These are phyloP conservation scores for Calamus simplicifolius DNA, from an alignment of 176 grass and related monocot species.

Conservation along the genomic window DNA sequence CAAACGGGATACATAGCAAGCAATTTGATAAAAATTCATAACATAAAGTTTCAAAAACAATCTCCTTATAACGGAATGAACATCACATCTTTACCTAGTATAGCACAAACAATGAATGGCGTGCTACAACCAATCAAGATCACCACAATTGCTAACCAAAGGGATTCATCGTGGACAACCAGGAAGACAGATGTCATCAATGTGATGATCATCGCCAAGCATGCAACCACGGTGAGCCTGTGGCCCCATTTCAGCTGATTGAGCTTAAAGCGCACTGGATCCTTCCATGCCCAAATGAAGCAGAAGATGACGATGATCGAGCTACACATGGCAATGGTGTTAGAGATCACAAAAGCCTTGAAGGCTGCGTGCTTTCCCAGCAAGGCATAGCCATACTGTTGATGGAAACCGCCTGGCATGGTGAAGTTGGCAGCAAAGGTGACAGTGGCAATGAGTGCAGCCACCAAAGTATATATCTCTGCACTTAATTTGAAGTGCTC, in stretches of 20 bases:
- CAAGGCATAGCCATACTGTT: slow-evolving; percentile 11
- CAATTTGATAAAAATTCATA: too few relatives aligned
- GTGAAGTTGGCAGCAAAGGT: slow-evolving; percentile 40
- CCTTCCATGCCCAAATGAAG: slow-evolving; percentile 30
- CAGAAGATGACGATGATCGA: slow-evolving; percentile 29
- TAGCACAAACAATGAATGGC: slow-evolving; percentile 21
- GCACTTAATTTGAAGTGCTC: slow-evolving; percentile 28
- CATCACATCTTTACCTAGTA: slow-evolving; percentile 24
- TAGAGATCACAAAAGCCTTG: slow-evolving; percentile 29
- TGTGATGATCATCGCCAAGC: slow-evolving; percentile 18
- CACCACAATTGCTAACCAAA: slow-evolving; percentile 23
- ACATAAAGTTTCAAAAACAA: too few relatives aligned
- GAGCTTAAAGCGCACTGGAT: slow-evolving; percentile 27
- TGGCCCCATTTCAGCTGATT: slow-evolving; percentile 28
- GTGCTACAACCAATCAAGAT: slow-evolving; percentile 30
- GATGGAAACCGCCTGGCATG: slow-evolving; percentile 36
- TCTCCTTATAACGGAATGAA: slow-evolving; percentile 13
- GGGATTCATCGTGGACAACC: background rate
- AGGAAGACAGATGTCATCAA: slow-evolving; percentile 1
- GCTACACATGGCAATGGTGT: slow-evolving; percentile 36
- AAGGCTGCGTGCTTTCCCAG: slow-evolving; percentile 14
- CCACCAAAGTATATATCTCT: slow-evolving; percentile 22
- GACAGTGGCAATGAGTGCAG: slow-evolving; percentile 43
- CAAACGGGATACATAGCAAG: too few relatives aligned
- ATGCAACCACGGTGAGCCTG: slow-evolving; percentile 15